phyloP scores from a whole-genome alignment of 1,139 yeast species.

The Yamadazyma aaseri region DNA sequence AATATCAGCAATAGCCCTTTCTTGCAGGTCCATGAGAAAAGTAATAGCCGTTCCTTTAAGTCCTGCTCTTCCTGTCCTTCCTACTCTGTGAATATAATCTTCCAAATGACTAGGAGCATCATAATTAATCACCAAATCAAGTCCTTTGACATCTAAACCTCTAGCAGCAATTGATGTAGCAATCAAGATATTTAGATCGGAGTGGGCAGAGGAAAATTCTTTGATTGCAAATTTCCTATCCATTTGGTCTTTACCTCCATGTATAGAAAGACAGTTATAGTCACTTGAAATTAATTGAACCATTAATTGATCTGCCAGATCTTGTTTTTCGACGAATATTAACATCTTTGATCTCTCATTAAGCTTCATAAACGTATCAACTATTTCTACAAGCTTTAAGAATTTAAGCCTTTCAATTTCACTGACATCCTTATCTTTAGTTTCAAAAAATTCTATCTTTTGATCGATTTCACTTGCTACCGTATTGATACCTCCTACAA shows the following conservation, averaged over 20 bases:
- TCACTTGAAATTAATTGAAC: constrained; percentile 57
- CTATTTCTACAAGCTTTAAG: constrained; percentile 47
- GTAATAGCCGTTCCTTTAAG: constrained; percentile 75
- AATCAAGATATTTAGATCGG: constrained; percentile 61
- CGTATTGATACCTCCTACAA: constrained; percentile 79
- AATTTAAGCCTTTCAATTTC: constrained; percentile 43
- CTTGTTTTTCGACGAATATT: constrained; percentile 82
- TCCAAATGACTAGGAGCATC: constrained; percentile 93
- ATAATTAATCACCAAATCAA: constrained; percentile 77
- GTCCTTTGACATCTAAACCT: constrained; percentile 86
- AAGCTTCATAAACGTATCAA: constrained; percentile 42
- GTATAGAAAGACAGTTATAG: constrained; percentile 65
- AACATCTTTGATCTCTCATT: constrained; percentile 49
- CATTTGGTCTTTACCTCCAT: constrained; percentile 89
- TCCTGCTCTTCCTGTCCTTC: constrained; percentile 95
- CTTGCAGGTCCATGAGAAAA: constrained; percentile 64
- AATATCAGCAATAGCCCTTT: constrained; percentile 67
- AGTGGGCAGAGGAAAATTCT: constrained; percentile 57
- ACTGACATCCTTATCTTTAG: constrained; percentile 30
- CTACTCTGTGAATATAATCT: constrained; percentile 95
- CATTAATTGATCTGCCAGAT: constrained; percentile 69
- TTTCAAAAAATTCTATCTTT: constrained; percentile 56
- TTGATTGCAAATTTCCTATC: constrained; percentile 78
- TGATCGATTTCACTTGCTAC: constrained; percentile 85
- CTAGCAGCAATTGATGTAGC: constrained; percentile 96